Evolutionary conservation across 2,329 filamentous ascomycete species (phyloP), one percentile per base, ranked within the genome.

Genomic region (Plectosphaerella cucumerina): DNA sequence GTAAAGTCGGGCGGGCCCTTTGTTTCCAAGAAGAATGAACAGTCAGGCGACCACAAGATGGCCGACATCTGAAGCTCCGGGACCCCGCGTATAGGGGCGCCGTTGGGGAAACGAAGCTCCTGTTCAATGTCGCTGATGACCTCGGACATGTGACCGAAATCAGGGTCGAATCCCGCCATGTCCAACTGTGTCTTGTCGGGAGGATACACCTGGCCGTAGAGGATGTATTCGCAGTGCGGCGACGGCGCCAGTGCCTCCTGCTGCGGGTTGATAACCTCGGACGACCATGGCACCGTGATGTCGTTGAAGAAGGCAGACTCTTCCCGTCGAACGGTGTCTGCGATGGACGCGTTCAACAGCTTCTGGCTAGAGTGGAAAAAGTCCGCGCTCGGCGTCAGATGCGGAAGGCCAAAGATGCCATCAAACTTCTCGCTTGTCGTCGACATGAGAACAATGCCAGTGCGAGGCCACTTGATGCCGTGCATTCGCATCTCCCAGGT

Each of bases 381-480:
- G 46, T 81, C 73, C 4, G 72, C 64, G 18, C 73, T 68, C 0
- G 89, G 79, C 1, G 88, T 77, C 48, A 99, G 78, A 67, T 97
- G 91, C 22, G 94, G 92, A 44, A 97, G 73, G 3, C 86, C 88
- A 65, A 96, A 96, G 50, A 97, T 86, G 42, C 94, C 92, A n/a
- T 87, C 84, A 62, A 94, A 94, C 72, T 96, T 97, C 63, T 96
- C 89, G 67, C 91, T 97, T 45, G 91, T 93, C 1, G 93, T 97
- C 2, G 87, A 89, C 64, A 97, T 73, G 34, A 97, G 73, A 47
- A 94, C 82, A 14, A 84, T 81, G 2, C 94, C 94, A 55, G 87
- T 82, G n/a, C 81, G 78, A 35, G 87, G 85, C 76, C 91, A 95
- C 71, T 97, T 93, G 4, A 95, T 80, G 4, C 94, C 94, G 67